Base-by-base conservation (phyloP, 495 filamentous ascomycete species). In the Friedmanniomyces endolithicus region DNA sequence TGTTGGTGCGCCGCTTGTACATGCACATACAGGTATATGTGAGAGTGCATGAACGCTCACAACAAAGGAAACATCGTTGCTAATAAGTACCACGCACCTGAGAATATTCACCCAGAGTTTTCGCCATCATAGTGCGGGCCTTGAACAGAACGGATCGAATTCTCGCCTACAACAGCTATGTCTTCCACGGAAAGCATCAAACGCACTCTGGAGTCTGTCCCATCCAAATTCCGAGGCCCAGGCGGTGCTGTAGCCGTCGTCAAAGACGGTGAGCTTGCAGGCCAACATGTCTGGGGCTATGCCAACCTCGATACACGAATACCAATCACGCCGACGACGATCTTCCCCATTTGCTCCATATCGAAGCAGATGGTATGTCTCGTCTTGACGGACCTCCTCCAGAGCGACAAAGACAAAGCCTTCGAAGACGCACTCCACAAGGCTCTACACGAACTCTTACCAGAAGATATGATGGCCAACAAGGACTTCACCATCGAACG, bases 311-410 rank as follows among this genome's bases (percentile, higher is more conserved):
- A 59, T 1, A 11, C 24, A 41, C 34, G 57, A 1, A 50, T 50
- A 14, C 51, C 44, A 1, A 49, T 59, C 44, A 55, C 43, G 7
- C 11, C 45, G 0, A 25, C 33, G 25, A 59, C 57, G 14, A 22
- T 33, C 20, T 50, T 59, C 24, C 57, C 57, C 7, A 51, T 59
- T 16, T 59, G 57, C 39, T 59, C 57, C 12, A 59, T 59, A 35
- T 59, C 57, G 31, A 59, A 59, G 31, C 57, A 59, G 29, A 54
- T 59, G 50, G 52, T 59, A 1, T 59, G 57, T 23, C 47, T 59
- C 1, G 29, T 31, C 33, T 12, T 55, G 51, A 23, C 33, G 0
- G 14, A 19, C 9, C 37, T 59, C 20, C 33, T 44, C 23, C n/a
- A 34, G 16, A 34, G 11, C 23, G 22, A 24, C 11, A 39, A 40